phyloP scores from a whole-genome alignment of 2,329 filamentous ascomycete genomes.

The Colletotrichum zoysiae region DNA sequence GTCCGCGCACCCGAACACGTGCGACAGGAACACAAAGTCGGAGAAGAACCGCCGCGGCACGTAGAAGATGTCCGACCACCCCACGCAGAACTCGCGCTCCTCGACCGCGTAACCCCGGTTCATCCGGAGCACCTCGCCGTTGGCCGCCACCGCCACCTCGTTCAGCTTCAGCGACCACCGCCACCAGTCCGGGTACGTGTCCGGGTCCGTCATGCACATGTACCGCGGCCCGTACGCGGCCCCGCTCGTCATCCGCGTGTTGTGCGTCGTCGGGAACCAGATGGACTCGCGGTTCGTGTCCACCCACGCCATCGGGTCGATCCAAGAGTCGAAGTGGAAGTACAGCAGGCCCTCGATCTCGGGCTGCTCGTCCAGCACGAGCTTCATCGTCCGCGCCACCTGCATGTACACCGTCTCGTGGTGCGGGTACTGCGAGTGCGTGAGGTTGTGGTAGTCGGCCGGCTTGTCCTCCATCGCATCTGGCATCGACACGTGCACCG shows the following conservation, averaged over 20 bases:
- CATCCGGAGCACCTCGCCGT: constrained; percentile 34
- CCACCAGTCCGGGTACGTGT: constrained; percentile 44
- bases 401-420: constrained; percentile 44
- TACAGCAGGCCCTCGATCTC: constrained; percentile 48
- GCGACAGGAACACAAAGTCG: constrained; percentile 48
- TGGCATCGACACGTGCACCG: constrained; percentile 47
- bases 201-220: constrained; percentile 44
- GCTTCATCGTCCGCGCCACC: constrained; percentile 48
- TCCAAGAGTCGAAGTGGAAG: constrained; percentile 52
- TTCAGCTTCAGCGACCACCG: constrained; percentile 41
- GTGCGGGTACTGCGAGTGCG: constrained; percentile 46
- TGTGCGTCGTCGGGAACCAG: constrained; percentile 45
- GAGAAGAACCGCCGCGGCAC: constrained; percentile 50
- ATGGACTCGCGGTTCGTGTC: constrained; percentile 47
- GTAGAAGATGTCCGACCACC: constrained; percentile 52
- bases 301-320: constrained; percentile 47
- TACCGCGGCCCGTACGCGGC: constrained; percentile 42
- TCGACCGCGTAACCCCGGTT: constrained; percentile 27
- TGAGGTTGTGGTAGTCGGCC: constrained; percentile 44
- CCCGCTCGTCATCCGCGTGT: constrained; percentile 33
- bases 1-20: constrained; percentile 44
- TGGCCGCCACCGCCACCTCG: constrained; percentile 38
- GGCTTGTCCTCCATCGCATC: constrained; percentile 39
- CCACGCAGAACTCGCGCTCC: constrained; percentile 47
- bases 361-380: constrained; percentile 46